Base-by-base conservation (phyloP, 768 basidiomycete species). In the Suillus brevipes region DNA sequence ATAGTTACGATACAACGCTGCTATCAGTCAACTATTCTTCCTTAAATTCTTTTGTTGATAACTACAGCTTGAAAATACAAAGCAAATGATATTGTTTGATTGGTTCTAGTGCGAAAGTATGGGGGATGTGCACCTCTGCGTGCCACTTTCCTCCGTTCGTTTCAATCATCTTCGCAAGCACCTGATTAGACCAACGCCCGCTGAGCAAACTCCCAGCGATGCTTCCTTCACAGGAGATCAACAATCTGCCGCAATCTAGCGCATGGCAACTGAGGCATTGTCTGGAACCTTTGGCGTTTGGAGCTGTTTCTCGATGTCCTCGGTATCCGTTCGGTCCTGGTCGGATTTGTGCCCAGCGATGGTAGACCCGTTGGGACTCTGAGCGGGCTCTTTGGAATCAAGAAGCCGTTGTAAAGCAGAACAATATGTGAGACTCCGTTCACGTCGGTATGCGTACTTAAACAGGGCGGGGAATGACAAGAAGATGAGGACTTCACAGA, bases 381-480 rank as follows among this genome's bases (percentile, higher is more conserved):
- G 67, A 34, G 71, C 66, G 4, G 43, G 58, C 37, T 68, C 67
- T 40, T 65, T 62, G 16, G 73, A 72, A 47, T 74, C 74, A 6
- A 79, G 63, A 25, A 82, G 80, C 53, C 80, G 77, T 65, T 79
- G 83, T 50, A 92, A 77, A 0, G 88, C 87, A 40, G 81, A 81
- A 72, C 92, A 91, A 74, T 95, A 97, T 3, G 87, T 85, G 25
- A 90, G 77, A 62, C 93, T 95, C 50, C 95, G 88, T 71, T 95
- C 92, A 62, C 83, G 79, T 20, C 94, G 85, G 78, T 91, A 96
- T 0, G 93, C 92, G 70, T 96, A 93, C 64, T 84, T 85, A 80
- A 95, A 92, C 71, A 89, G 78, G 25, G 89, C 73, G 38, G 89
- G 62, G 74, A 93, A 92, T 23, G 81, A 76, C 45, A 86, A 52